Evolutionary conservation across 768 basidiomycete species (phyloP).

Genomic region (Stropharia rugosoannulata): DNA sequence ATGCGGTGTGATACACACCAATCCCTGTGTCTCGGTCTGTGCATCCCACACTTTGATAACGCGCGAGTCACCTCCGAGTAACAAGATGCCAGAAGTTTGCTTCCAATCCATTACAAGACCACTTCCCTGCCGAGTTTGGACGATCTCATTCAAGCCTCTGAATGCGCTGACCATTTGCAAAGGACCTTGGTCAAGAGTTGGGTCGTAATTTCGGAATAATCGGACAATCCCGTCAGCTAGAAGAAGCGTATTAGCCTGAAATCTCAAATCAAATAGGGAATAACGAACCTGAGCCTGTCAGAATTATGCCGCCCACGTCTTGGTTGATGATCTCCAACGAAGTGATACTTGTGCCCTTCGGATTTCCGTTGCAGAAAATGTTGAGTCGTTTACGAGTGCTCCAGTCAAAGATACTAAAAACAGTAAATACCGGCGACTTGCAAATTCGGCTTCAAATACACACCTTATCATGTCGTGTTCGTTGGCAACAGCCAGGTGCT

Average conservation of each 20-base stretch:
- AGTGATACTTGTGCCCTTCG: slow-evolving; percentile 79
- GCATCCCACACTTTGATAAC: slow-evolving; percentile 95
- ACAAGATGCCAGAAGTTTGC: slow-evolving; percentile 77
- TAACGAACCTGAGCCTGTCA: slow-evolving; percentile 79
- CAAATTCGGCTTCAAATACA: slow-evolving; percentile 12
- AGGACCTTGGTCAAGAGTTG: slow-evolving; percentile 63
- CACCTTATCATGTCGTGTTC: slow-evolving; percentile 86
- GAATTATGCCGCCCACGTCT: slow-evolving; percentile 86
- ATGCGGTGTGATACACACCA: slow-evolving; percentile 46
- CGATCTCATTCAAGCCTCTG: slow-evolving; percentile 79
- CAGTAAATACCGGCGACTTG: slow-evolving; percentile 2
- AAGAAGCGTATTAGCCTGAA: neutral
- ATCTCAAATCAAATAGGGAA: neutral
- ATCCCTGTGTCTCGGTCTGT: slow-evolving; percentile 74
- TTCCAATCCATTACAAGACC: slow-evolving; percentile 95
- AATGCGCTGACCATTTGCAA: slow-evolving; percentile 94
- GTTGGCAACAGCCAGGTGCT: slow-evolving; percentile 83
- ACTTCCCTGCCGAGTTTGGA: slow-evolving; percentile 71
- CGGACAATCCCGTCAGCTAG: slow-evolving; percentile 91
- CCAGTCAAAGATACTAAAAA: slow-evolving; percentile 91
- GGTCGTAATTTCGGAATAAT: slow-evolving; percentile 90
- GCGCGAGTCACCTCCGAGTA: slow-evolving; percentile 91
- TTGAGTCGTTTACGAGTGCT: slow-evolving; percentile 73
- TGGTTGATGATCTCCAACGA: slow-evolving; percentile 93
- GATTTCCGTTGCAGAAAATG: slow-evolving; percentile 88